Evolutionary conservation across 2,329 filamentous ascomycete species (phyloP).

Genomic region (Magnaporthiopsis incrustans): DNA sequence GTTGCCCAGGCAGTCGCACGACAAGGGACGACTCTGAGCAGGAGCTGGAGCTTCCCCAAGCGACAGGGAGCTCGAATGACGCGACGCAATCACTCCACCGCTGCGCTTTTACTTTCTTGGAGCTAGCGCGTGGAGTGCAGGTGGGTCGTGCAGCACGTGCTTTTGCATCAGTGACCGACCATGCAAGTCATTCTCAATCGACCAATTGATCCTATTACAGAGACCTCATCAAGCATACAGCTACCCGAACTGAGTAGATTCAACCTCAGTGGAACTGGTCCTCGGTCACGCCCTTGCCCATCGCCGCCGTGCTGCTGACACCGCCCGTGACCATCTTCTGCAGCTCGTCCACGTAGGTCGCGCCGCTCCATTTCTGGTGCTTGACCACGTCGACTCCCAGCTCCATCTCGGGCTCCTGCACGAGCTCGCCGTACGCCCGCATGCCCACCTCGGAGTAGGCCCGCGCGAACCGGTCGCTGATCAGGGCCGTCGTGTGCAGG

Average conservation of each 20-base stretch:
- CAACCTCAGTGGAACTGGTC: constrained; percentile 70
- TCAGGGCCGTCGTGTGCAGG: constrained; percentile 89
- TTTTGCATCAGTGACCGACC: neutral
- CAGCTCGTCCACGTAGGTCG: constrained; percentile 88
- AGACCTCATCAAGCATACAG: no score
- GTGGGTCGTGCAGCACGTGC: neutral
- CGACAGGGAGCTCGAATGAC: neutral
- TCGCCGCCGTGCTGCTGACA: constrained; percentile 83
- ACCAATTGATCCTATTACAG: neutral
- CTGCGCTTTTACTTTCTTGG: neutral
- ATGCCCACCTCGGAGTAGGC: constrained; percentile 79
- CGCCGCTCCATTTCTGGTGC: constrained; percentile 98
- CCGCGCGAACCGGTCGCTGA: constrained; percentile 79
- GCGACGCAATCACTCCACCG: constrained; percentile 2
- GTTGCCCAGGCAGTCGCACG: neutral
- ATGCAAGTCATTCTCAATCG: neutral
- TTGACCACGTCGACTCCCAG: constrained; percentile 87
- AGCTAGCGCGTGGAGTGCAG: neutral
- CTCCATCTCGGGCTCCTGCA: constrained; percentile 97
- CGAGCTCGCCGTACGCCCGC: constrained; percentile 92
- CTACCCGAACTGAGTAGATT: neutral
- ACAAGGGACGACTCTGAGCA: neutral
- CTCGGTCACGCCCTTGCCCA: constrained; percentile 97
- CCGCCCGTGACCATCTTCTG: constrained; percentile 96
- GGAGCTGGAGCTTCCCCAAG: constrained; percentile 1